Base-by-base conservation (phyloP, 139 green algal species). In the Chlamydomonas schloesseri region DNA sequence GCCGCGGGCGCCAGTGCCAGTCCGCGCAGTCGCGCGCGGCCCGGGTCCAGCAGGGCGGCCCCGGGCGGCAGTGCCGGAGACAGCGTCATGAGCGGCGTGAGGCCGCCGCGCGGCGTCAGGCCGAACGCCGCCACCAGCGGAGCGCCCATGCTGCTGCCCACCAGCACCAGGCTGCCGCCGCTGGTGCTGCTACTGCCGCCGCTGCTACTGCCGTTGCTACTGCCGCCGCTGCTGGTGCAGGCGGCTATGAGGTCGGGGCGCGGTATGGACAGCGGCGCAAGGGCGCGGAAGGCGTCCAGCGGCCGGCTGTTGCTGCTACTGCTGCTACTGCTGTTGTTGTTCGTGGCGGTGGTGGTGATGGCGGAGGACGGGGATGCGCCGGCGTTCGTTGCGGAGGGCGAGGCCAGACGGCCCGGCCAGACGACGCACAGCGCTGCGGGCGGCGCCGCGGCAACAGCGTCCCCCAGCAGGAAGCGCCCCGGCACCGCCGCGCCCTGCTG, bases 241-340 rank as follows among this genome's bases (percentile, higher is more conserved):
- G 17, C 55, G 47, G 28, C 37, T 31, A 85, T 67, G 31, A 85
- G 64, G 50, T 85, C 79, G 50, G 79, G 79, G 6, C 67, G 79
- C 65, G 47, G 79, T 50, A 85, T 67, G 10, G 28, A 8, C 46
- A 84, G 62, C 9, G 42, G 20, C n/a, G 46, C 64, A 2, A 74
- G 24, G 46, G 14, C 24, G 78, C 78, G 33, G 36, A 64, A 75
- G 18, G 13, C 64, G 29, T 28, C 42, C 29, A 10, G 34, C 18
- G 68, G 18, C 3, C 8, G 42, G 42, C 42, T 50, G 42, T 50
- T 50, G 8, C 42, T 50, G 42, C 42, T 50, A 50, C 42, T 50
- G 42, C 42, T 50, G 42, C 8, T 50, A 8, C 8, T 50, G 42
- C 8, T 50, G 42, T 50, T 50, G 42, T 8, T 50, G 8, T 8